These are phyloP conservation scores for Canavalia gladiata DNA, from an alignment of 306 rosid species.

Conservation along the genomic window DNA sequence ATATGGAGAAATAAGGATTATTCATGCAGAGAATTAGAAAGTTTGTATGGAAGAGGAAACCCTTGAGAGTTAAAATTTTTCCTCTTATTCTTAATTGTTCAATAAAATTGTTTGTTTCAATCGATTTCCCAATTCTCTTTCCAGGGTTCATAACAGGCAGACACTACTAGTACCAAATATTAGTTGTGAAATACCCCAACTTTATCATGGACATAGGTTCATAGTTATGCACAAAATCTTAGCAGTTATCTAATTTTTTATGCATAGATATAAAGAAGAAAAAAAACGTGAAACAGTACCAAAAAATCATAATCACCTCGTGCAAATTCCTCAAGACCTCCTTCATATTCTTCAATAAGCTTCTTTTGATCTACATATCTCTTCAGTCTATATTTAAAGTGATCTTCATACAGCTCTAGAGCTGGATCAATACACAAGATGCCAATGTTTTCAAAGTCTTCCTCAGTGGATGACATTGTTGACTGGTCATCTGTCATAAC, in stretches of 20 bases:
- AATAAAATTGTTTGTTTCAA: not conserved
- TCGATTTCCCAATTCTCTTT: not conserved
- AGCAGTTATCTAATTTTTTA: slow-evolving; percentile 18
- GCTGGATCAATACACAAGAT: slow-evolving; percentile 70
- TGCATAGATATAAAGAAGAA: slow-evolving; percentile 15
- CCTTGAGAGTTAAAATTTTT: not conserved
- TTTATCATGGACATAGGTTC: not conserved
- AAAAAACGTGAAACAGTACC: slow-evolving; percentile 32
- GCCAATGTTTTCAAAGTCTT: slow-evolving; percentile 61
- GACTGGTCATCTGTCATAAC: slow-evolving; percentile 69
- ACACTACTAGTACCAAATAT: not conserved
- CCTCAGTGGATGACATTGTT: slow-evolving; percentile 51
- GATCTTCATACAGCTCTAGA: slow-evolving; percentile 69
- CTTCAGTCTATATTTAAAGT: slow-evolving; percentile 74
- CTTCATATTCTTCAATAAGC: slow-evolving; percentile 79
- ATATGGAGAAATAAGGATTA: not conserved
- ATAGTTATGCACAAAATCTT: slow-evolving; percentile 22
- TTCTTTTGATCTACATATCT: slow-evolving; percentile 70
- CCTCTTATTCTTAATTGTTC: not conserved
- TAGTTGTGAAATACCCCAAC: slow-evolving; percentile 20
- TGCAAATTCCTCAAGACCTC: slow-evolving; percentile 86
- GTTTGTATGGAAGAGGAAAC: not conserved
- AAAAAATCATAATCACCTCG: slow-evolving; percentile 61
- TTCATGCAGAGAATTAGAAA: not conserved
- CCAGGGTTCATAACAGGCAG: slow-evolving; percentile 25